Conservation (phyloP, 345 rosid species). For the Stellera chamaejasme region DNA sequence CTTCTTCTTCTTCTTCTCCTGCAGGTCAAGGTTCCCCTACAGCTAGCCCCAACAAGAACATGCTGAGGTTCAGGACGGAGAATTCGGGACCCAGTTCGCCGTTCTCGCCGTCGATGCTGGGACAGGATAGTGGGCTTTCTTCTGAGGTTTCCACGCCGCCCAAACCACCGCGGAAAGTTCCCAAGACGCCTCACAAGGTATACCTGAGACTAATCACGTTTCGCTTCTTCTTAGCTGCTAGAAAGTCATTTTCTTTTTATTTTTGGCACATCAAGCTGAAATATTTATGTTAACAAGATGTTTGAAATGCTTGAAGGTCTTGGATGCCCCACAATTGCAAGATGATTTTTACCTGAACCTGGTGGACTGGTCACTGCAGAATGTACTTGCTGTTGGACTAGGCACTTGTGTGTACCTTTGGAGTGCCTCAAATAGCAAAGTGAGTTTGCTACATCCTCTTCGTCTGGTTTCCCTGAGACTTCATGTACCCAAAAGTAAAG, state of each 20-base stretch:
- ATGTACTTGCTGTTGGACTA: slow-evolving; percentile 90
- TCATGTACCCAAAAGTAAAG: neutral
- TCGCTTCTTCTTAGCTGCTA: too few relatives aligned
- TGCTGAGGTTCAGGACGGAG: slow-evolving; percentile 85
- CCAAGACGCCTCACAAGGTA: slow-evolving; percentile 97
- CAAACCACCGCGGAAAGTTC: slow-evolving; percentile 80
- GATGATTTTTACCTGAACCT: slow-evolving; percentile 96
- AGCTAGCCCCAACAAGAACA: slow-evolving; percentile 62
- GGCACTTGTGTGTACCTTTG: slow-evolving; percentile 96
- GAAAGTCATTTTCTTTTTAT: neutral
- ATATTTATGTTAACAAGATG: neutral
- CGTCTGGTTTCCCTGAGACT: too few relatives aligned
- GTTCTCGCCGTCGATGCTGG: slow-evolving; percentile 68
- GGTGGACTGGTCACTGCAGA: slow-evolving; percentile 98
- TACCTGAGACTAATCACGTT: neutral
- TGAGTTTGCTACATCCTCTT: slow-evolving; percentile 21
- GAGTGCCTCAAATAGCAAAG: slow-evolving; percentile 97
- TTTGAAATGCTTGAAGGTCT: slow-evolving; percentile 46
- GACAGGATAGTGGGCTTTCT: slow-evolving; percentile 55
- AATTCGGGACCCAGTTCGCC: slow-evolving; percentile 72
- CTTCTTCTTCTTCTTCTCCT: slow-evolving; percentile 62
- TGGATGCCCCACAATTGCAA: slow-evolving; percentile 97
- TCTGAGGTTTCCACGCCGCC: slow-evolving; percentile 73
- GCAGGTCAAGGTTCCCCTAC: slow-evolving; percentile 79
- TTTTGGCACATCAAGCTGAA: neutral